These are phyloP conservation scores for Arxiozyma slooffiae DNA, from an alignment of 1,139 yeast genomes.

Conservation along the genomic window DNA sequence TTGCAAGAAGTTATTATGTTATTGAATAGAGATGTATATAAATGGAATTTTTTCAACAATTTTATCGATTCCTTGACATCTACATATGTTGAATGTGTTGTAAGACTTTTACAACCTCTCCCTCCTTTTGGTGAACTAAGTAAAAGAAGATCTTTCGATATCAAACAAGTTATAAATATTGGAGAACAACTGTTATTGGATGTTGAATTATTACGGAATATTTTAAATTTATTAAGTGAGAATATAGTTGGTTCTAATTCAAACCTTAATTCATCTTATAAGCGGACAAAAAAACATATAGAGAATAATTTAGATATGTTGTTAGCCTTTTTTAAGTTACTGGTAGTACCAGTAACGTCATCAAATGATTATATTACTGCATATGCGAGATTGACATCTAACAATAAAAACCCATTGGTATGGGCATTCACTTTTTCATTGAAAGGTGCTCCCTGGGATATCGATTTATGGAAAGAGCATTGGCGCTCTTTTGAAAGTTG, in stretches of 20 bases:
- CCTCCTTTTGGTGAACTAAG: constrained; percentile 20
- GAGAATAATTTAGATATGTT: constrained; percentile 18
- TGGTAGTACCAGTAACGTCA: constrained; percentile 24
- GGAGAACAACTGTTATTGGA: constrained; percentile 80
- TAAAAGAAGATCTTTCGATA: constrained; percentile 16
- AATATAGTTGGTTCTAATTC: constrained; percentile 6
- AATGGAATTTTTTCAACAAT: constrained; percentile 66
- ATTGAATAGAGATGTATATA: constrained; percentile 61
- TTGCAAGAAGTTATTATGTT: constrained; percentile 42
- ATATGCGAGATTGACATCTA: constrained; percentile 20
- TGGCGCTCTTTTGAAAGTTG: constrained; percentile 17
- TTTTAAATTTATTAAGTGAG: constrained; percentile 32
- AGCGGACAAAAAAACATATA: constrained; percentile 23
- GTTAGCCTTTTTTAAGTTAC: constrained; percentile 19
- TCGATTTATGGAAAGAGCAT: constrained; percentile 21
- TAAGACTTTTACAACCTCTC: constrained; percentile 34
- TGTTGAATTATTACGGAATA: constrained; percentile 49
- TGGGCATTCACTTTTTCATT: constrained; percentile 26
- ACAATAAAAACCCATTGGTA: constrained; percentile 19
- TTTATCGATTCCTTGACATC: constrained; percentile 55
- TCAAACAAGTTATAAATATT: constrained; percentile 57
- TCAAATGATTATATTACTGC: constrained; percentile 25
- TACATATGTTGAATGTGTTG: constrained; percentile 50
- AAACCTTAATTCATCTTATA: constrained; percentile 14
- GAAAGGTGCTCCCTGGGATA: constrained; percentile 28